Base-by-base conservation (phyloP, 2,329 filamentous ascomycete species). In the Cercospora brassicicola region DNA sequence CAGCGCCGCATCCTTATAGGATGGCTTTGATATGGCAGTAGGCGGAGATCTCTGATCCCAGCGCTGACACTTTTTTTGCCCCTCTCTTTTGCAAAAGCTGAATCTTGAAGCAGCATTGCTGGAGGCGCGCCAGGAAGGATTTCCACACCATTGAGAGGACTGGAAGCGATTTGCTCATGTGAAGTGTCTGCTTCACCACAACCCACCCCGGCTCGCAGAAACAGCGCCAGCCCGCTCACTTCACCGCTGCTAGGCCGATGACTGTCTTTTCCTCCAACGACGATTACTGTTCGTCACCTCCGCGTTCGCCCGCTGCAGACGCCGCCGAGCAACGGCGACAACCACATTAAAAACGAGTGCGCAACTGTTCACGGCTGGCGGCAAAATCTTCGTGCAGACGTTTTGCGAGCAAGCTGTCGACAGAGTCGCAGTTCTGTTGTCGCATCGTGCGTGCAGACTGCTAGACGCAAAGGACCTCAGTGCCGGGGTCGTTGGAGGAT, bases 221-320 rank as follows among this genome's bases (percentile, higher is more conserved):
- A 79, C 83, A 83, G 78, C 81, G 81, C 71, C 83, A 81, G 80
- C 79, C 81, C 70, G 79, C 76, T 73, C 75, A 76, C 57, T 73
- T 78, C 39, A 62, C 61, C 28, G 56, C 36, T 31, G 33, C 63
- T 51, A 18, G 56, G 51, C 23, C 20, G 23, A 33, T 33, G 61
- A 33, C 30, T 6, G 55, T 23, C 6, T 31, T 53, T 45, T 30
- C 53, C 23, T 57, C 33, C 8, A 13, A 28, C 28, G 51, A 20
- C 18, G 18, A 20, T 20, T 20, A 20, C 18, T 20, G 18, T 20
- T 20, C 18, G 51, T 28, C 26, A 20, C 51, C 62, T 26, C 31
- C 48, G 7, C 15, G 26, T 28, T 20, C 53, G 26, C 26, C 53
- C 11, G 31, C 28, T n/a, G 30, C 53, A n/a, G 55, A 36, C 55